Percentiles rank a stretch among this genome's conserved stretches.
Evolutionary conservation across 225 moss, liverwort and hornwort species (phyloP).

Genomic region (Pleurozium schreberi): DNA sequence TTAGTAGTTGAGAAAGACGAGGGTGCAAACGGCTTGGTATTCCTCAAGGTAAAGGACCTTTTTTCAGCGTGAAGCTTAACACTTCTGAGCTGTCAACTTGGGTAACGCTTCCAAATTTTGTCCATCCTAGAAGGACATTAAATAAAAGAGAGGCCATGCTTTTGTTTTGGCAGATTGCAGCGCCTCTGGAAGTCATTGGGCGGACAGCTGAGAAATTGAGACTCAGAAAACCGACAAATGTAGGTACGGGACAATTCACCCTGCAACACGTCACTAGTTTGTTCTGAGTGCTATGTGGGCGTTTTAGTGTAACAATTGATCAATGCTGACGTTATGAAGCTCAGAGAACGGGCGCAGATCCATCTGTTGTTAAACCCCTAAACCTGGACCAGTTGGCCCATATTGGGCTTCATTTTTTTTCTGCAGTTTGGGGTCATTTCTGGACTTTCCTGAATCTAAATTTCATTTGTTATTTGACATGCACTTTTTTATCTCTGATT

Average conservation of each 20-base stretch:
- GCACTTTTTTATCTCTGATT: neutral
- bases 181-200: conserved; percentile 69
- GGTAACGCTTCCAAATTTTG: neutral
- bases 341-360: neutral
- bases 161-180: conserved; percentile 40
- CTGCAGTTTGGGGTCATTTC: neutral
- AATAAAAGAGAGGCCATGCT: neutral
- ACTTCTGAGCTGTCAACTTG: neutral
- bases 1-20: conserved; percentile 29
- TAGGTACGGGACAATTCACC: conserved; percentile 34
- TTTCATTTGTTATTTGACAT: neutral
- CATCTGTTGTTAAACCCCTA: neutral
- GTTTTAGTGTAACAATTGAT: neutral
- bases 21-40: conserved; percentile 5
- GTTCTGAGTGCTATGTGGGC: neutral
- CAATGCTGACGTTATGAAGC: neutral
- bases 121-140: neutral
- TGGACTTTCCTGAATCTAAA: neutral
- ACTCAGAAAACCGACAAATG: conserved; percentile 66
- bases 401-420: neutral
- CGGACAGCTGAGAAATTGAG: conserved; percentile 61
- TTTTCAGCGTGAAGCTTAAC: neutral
- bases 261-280: neutral
- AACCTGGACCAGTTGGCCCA: neutral
- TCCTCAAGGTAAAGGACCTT: conserved; percentile 18